A percentile compares a stretch with the other conserved stretches of the same genome.
Evolutionary conservation across 371 early-diverging fungal genomes (phyloP).

Genomic region (Mortierella sp.): DNA sequence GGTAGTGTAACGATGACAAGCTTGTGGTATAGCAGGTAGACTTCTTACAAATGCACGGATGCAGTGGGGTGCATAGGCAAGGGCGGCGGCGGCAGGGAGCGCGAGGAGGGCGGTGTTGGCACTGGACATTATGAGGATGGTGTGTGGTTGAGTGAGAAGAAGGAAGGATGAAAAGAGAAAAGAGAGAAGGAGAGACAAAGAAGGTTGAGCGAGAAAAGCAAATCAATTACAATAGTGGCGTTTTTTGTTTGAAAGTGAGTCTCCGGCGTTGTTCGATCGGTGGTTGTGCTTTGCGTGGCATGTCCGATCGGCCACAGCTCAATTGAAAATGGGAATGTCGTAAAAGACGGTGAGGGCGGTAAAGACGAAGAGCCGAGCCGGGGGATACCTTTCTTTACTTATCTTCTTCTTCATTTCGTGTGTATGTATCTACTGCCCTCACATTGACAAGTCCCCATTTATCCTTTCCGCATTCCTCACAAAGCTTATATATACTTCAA

Average conservation of each 20-base stretch:
- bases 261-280: not conserved
- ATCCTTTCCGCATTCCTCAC: too few species aligned
- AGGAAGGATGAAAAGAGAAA: not conserved
- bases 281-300: too few species aligned
- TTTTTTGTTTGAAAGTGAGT: not conserved
- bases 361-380: too few species aligned
- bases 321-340: too few species aligned
- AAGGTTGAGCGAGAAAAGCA: too few species aligned
- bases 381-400: too few species aligned
- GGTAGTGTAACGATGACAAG: not conserved
- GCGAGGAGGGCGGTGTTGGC: conserved; percentile 49
- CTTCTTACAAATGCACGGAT: conserved; percentile 36
- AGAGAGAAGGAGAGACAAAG: too few species aligned
- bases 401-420: too few species aligned
- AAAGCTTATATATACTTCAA: too few species aligned
- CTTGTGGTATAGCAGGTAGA: not conserved
- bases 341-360: not conserved
- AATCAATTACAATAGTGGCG: not conserved
- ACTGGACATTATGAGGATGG: conserved; percentile 23
- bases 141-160: not conserved
- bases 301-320: too few species aligned
- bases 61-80: conserved; percentile 59
- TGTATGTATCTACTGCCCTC: too few species aligned
- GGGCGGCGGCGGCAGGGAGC: conserved; percentile 44
- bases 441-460: too few species aligned